Evolutionary conservation across 768 basidiomycete species (phyloP).

Genomic region (Peribolospora baueri): DNA sequence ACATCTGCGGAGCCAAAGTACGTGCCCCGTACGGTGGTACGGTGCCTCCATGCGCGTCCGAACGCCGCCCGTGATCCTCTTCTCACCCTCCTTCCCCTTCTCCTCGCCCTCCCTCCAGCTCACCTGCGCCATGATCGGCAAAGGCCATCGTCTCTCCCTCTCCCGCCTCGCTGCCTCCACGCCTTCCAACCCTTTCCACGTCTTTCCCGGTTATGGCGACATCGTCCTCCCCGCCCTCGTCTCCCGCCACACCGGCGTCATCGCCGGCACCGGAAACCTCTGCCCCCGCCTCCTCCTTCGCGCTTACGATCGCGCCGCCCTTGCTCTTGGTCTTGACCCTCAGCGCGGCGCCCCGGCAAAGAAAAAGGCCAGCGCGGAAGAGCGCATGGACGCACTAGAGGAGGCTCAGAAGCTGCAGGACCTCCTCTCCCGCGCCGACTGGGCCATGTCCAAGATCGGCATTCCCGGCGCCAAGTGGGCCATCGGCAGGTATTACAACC

Average conservation of each 20-base stretch:
- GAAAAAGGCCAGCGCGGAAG: conserved; percentile 15
- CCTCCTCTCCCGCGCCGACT: conserved; percentile 19
- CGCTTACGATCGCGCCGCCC: conserved; percentile 19
- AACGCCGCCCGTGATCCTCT: neutral
- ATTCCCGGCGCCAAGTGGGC: conserved; percentile 20
- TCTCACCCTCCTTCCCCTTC: neutral
- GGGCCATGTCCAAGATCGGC: conserved; percentile 20
- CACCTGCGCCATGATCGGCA: conserved; percentile 64
- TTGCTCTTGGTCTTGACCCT: conserved; percentile 22
- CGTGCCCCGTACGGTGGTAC: neutral
- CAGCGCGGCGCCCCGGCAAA: neutral
- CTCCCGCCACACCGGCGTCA: conserved; percentile 38
- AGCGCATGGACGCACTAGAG: conserved; percentile 14
- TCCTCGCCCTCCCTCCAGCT: conserved; percentile 22
- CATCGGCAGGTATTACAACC: conserved; percentile 13
- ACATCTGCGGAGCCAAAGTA: conserved; percentile 51
- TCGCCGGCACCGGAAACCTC: conserved; percentile 25
- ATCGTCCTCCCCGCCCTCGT: conserved; percentile 36
- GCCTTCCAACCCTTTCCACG: conserved; percentile 17
- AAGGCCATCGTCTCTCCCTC: conserved; percentile 44
- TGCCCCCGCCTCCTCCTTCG: conserved; percentile 15
- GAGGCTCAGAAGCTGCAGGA: conserved; percentile 20
- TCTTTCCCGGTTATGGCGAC: conserved; percentile 55
- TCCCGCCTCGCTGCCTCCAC: conserved; percentile 28
- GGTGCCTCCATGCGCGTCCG: too few relatives aligned